Conservation (phyloP, 345 rosid species). For the Eucalyptus polyanthemos region DNA sequence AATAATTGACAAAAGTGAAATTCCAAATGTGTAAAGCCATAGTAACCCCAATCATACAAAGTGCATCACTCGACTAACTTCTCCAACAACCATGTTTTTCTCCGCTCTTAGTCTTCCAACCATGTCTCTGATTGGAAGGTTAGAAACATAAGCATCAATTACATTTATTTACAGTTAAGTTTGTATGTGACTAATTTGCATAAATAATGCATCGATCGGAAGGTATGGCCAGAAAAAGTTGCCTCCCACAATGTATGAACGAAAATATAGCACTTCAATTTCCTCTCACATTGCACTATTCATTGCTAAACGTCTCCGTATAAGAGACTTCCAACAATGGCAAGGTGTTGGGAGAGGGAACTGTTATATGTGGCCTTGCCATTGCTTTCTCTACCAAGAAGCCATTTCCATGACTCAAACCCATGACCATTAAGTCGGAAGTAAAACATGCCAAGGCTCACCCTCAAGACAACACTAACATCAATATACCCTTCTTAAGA, state of each 20-base stretch:
- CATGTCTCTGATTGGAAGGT: not conserved
- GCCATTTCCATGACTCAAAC: not conserved
- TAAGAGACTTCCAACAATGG: not conserved
- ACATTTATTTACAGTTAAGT: not conserved
- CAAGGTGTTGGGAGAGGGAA: not conserved
- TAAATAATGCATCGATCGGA: not conserved
- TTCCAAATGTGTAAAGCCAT: not conserved
- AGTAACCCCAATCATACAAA: not conserved
- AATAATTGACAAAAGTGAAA: not conserved
- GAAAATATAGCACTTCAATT: not conserved
- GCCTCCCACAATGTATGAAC: not conserved
- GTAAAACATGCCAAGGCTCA: not conserved
- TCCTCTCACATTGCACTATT: not conserved
- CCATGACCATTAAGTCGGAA: not conserved
- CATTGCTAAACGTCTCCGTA: not conserved
- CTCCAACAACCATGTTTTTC: not conserved
- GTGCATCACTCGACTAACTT: not conserved
- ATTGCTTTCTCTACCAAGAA: not conserved
- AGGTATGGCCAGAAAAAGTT: not conserved
- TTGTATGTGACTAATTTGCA: not conserved
- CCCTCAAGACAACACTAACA: not conserved
- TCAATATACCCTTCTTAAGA: not conserved
- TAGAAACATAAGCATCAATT: not conserved
- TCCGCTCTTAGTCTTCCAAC: not conserved
- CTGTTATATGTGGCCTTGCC: not conserved